phyloP scores from a whole-genome alignment of 2,329 filamentous ascomycete genomes.

The Rutstroemia sp. region DNA sequence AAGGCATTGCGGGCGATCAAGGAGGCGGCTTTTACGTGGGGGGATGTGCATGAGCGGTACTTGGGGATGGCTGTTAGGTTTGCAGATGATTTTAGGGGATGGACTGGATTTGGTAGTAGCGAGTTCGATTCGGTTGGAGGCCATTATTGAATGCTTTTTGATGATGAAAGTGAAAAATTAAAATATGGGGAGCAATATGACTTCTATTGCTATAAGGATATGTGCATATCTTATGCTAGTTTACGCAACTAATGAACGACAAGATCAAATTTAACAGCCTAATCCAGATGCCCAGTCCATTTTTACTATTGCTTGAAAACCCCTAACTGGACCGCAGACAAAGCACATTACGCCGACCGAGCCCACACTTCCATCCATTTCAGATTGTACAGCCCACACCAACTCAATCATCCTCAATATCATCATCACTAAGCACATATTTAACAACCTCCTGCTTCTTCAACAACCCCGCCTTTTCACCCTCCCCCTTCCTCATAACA shows the following conservation, averaged over 20 bases:
- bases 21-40: conserved; percentile 69
- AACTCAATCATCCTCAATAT: conserved; percentile 62
- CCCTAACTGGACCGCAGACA: not conserved
- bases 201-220: not conserved
- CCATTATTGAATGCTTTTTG: not conserved
- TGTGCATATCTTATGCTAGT: not conserved
- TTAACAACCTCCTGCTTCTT: conserved; percentile 43
- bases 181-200: not conserved
- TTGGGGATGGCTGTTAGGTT: conserved; percentile 64
- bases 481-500: conserved; percentile 18
- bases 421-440: conserved; percentile 71
- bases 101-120: conserved; percentile 36
- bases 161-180: not conserved
- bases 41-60: conserved; percentile 58
- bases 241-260: not conserved
- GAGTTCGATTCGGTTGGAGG: not conserved
- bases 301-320: too few species aligned
- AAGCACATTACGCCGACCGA: not conserved
- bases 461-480: conserved; percentile 12
- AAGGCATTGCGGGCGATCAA: conserved; percentile 72
- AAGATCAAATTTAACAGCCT: not conserved
- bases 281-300: too few species aligned
- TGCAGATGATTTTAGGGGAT: conserved; percentile 65
- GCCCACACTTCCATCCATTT: not conserved
- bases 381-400: not conserved